Evolutionary conservation across 1,284 basidiomycete species (phyloP), one percentile per base, ranked within the genome.

Genomic region (Rhodotorula glutinis): DNA sequence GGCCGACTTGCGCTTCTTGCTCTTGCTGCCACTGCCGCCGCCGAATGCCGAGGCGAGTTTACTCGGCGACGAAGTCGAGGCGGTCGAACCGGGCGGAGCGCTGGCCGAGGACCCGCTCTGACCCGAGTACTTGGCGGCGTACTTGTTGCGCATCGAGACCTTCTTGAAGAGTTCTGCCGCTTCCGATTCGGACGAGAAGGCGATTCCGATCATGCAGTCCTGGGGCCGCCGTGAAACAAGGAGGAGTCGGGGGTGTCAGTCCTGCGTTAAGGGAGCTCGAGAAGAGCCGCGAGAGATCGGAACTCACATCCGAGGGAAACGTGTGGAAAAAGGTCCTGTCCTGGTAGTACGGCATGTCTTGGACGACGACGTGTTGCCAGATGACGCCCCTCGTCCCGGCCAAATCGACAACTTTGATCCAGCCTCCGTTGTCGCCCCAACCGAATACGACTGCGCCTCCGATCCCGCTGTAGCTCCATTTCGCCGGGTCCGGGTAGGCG

Each of bases 261-360:
- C n/a, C n/a, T n/a, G n/a, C n/a, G n/a, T n/a, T n/a, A n/a, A n/a
- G n/a, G n/a, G n/a, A n/a, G n/a, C n/a, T n/a, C n/a, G n/a, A n/a
- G n/a, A n/a, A n/a, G n/a, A n/a, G n/a, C n/a, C n/a, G n/a, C n/a
- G n/a, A n/a, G n/a, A n/a, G n/a, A n/a, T n/a, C n/a, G n/a, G n/a
- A n/a, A 85, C 91, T 80, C 33, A 95, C 92, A 81, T 98, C 93
- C 62, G 91, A 90, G 19, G 88, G 83, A 79, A 97, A 98, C 3
- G 92, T 88, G 80, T 97, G 92, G 78, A 98, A 97, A 84, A 89
- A 96, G 2, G 89, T 85, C 71, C 93, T 84, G 77, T 98, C 95
- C 76, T 90, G 85, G 76, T 87, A 84, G 78, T 92, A 92, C 68
- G 89, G 86, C 70, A 96, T 87, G 53, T 87, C 87, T 47, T 90